phyloP scores from a whole-genome alignment of 2,329 filamentous ascomycete genomes.

The Trichoderma gracile region DNA sequence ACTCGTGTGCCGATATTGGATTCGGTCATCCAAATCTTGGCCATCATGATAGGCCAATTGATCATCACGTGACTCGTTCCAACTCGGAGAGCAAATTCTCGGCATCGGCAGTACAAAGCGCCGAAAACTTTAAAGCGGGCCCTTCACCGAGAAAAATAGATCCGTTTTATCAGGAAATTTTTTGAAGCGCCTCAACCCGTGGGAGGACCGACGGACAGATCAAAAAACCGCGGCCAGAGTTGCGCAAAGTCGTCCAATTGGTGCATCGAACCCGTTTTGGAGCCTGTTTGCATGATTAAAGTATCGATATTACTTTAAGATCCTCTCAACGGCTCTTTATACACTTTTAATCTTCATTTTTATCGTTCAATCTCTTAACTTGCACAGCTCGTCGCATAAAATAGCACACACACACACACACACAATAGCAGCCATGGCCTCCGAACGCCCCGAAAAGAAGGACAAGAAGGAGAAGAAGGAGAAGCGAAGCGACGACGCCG shows the following conservation, averaged over 20 bases:
- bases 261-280: neutral
- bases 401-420: conserved; percentile 20
- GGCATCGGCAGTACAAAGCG: conserved; percentile 38
- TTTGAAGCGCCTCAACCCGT: conserved; percentile 31
- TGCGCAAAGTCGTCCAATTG: conserved; percentile 25
- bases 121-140: conserved; percentile 35
- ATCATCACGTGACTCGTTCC: conserved; percentile 20
- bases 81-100: neutral
- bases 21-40: conserved; percentile 18
- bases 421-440: conserved; percentile 44
- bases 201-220: conserved; percentile 25
- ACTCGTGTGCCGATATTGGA: neutral
- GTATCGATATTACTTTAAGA: too few relatives aligned
- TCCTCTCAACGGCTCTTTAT: neutral
- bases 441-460: conserved; percentile 53
- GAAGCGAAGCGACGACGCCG: conserved; percentile 57
- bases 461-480: conserved; percentile 63
- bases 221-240: conserved; percentile 22
- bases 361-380: neutral
- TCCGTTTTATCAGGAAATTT: conserved; percentile 34
- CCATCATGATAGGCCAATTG: neutral
- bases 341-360: neutral
- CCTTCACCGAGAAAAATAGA: conserved; percentile 38
- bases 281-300: neutral
- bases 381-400: conserved; percentile 10